phyloP scores from a whole-genome alignment of 768 basidiomycete species.

The Cystoderma amianthinum region DNA sequence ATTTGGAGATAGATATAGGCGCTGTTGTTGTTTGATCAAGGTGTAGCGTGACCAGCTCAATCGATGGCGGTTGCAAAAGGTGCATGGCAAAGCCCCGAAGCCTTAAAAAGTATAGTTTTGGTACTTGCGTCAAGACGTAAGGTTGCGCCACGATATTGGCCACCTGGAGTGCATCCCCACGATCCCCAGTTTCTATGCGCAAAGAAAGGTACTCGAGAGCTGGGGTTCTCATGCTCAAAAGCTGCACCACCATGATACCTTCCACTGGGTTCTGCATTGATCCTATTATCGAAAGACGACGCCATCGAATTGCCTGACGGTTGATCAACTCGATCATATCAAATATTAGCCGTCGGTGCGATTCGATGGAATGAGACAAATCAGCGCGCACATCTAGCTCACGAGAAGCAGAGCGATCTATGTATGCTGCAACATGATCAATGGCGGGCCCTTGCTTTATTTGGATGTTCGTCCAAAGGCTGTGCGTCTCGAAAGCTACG shows the following conservation, averaged over 20 bases:
- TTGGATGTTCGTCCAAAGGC: slow-evolving; percentile 33
- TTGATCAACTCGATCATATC: slow-evolving; percentile 22
- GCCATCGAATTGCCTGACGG: slow-evolving; percentile 26
- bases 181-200: slow-evolving; percentile 21
- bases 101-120: slow-evolving; percentile 28
- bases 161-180: slow-evolving; percentile 2
- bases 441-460: slow-evolving; percentile 13
- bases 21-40: slow-evolving; percentile 32
- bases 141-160: slow-evolving; percentile 10
- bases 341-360: slow-evolving; percentile 6
- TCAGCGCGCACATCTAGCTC: slow-evolving; percentile 25
- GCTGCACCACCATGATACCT: slow-evolving; percentile 16
- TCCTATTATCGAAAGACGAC: slow-evolving; percentile 19
- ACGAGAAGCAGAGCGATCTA: slow-evolving; percentile 23
- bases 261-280: slow-evolving; percentile 9
- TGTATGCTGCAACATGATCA: slow-evolving; percentile 19
- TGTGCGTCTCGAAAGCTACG: slow-evolving; percentile 26
- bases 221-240: slow-evolving; percentile 22
- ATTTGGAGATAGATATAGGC: slow-evolving; percentile 25
- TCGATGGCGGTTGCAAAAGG: slow-evolving; percentile 28
- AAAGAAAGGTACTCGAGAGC: slow-evolving; percentile 31
- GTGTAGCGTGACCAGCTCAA: slow-evolving; percentile 30
- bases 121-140: slow-evolving; percentile 20
- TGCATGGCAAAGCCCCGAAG: slow-evolving; percentile 37
- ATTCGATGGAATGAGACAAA: slow-evolving; percentile 5